These are phyloP conservation scores for Arthrobotrys conoides DNA, from an alignment of 2,329 filamentous ascomycete genomes.

Conservation along the genomic window DNA sequence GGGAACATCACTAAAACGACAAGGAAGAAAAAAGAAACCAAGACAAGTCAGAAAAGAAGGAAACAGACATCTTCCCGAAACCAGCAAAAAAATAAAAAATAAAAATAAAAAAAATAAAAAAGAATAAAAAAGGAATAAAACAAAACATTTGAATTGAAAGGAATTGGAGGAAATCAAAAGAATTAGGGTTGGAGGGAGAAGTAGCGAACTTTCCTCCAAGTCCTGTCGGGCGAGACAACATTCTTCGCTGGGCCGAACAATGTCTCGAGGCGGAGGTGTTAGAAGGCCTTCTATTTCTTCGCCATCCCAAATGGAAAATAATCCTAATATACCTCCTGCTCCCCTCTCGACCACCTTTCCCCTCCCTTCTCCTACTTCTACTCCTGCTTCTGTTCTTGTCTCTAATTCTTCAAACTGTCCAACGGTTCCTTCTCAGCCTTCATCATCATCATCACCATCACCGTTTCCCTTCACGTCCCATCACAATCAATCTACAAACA, in stretches of 20 bases:
- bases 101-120: slow-evolving; percentile 10
- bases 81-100: slow-evolving; percentile 5
- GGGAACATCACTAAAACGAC: slow-evolving; percentile 6
- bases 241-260: slow-evolving; percentile 53
- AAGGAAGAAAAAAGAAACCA: slow-evolving; percentile 19
- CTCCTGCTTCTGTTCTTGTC: neutral
- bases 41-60: neutral
- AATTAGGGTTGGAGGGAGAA: slow-evolving; percentile 27
- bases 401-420: slow-evolving; percentile 20
- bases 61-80: slow-evolving; percentile 5
- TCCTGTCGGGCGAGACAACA: slow-evolving; percentile 50
- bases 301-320: slow-evolving; percentile 60
- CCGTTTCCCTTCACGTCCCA: slow-evolving; percentile 32
- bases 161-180: neutral
- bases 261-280: slow-evolving; percentile 60
- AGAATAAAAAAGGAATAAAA: neutral
- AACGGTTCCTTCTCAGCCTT: slow-evolving; percentile 23
- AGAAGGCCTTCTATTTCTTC: slow-evolving; percentile 47
- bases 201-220: slow-evolving; percentile 9
- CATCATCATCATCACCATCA: slow-evolving; percentile 20
- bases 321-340: slow-evolving; percentile 49
- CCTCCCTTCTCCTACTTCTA: slow-evolving; percentile 12
- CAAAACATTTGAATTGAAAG: neutral
- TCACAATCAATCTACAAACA: slow-evolving; percentile 32
- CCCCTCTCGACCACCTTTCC: slow-evolving; percentile 26